phyloP scores from a whole-genome alignment of 2,329 filamentous ascomycete species.

The Parascedosporium putredinis region DNA sequence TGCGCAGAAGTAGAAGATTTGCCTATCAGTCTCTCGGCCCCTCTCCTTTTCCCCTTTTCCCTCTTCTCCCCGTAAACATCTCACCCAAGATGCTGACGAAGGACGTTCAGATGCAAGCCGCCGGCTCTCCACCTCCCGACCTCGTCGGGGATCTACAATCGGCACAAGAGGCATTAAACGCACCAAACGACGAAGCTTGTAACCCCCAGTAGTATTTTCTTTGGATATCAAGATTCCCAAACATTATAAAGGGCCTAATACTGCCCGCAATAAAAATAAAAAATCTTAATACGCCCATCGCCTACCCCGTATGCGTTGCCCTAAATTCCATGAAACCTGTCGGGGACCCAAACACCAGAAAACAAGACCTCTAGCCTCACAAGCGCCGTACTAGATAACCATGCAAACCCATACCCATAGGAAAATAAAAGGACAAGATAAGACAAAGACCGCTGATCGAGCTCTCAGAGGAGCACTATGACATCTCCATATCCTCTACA shows the following conservation, averaged over 20 bases:
- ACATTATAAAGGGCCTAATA: background rate
- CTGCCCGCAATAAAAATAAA: background rate
- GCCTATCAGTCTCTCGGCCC: too few relatives aligned
- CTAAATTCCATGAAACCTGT: background rate
- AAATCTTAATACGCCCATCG: background rate
- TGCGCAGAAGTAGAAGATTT: constrained; percentile 9
- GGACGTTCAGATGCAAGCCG: constrained; percentile 94
- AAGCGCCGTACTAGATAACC: background rate
- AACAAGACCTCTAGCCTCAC: background rate
- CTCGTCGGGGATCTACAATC: constrained; percentile 83
- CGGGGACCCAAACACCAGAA: background rate
- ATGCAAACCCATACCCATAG: too few relatives aligned
- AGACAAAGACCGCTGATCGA: too few relatives aligned
- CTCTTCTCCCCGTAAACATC: too few relatives aligned
- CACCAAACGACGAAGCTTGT: constrained; percentile 47
- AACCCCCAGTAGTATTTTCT: constrained; percentile 42
- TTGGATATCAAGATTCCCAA: background rate
- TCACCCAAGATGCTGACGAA: too few relatives aligned
- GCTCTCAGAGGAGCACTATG: background rate
- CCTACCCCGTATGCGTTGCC: background rate
- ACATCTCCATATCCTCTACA: constrained; percentile 6
- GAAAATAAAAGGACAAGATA: too few relatives aligned
- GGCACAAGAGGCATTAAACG: constrained; percentile 60
- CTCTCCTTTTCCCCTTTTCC: too few relatives aligned
- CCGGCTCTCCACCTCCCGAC: constrained; percentile 81